phyloP scores from a whole-genome alignment of 352 stramenopile species.

The Phytophthora litchii region DNA sequence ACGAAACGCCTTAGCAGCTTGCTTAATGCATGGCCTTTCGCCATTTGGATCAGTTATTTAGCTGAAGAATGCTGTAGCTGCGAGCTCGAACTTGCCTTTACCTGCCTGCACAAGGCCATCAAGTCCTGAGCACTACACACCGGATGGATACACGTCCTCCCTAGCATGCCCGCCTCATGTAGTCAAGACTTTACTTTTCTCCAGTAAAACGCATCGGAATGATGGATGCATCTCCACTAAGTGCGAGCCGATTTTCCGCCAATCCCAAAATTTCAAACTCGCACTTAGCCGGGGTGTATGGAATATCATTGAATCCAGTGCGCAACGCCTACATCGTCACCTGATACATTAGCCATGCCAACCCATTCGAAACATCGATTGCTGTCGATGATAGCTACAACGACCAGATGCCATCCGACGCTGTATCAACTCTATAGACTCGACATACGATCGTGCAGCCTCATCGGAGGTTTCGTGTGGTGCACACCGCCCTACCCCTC shows the following conservation, averaged over 20 bases:
- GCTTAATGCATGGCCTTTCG: too few species aligned
- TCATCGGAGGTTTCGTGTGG: neutral
- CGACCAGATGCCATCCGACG: neutral
- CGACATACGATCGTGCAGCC: too few species aligned
- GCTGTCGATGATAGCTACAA: neutral
- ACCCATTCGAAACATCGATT: conserved; percentile 12
- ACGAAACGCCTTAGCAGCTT: too few species aligned
- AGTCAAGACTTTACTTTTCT: neutral
- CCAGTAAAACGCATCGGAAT: neutral
- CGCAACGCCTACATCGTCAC: neutral
- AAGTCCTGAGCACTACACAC: too few species aligned
- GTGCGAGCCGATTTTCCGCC: conserved; percentile 1
- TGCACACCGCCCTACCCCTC: conserved; percentile 6
- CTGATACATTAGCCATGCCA: conserved; percentile 24
- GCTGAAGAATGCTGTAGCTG: too few species aligned
- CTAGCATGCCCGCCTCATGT: neutral
- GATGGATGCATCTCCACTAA: conserved; percentile 2
- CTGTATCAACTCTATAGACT: too few species aligned
- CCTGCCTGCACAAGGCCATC: too few species aligned
- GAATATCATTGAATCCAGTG: conserved; percentile 19
- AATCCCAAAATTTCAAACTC: conserved; percentile 8
- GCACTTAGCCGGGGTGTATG: conserved; percentile 2
- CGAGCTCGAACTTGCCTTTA: too few species aligned
- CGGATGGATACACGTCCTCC: too few species aligned
- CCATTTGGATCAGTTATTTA: too few species aligned